Evolutionary conservation across 2,329 filamentous ascomycete genomes (phyloP).

Genomic region (Cladosporium sp.): DNA sequence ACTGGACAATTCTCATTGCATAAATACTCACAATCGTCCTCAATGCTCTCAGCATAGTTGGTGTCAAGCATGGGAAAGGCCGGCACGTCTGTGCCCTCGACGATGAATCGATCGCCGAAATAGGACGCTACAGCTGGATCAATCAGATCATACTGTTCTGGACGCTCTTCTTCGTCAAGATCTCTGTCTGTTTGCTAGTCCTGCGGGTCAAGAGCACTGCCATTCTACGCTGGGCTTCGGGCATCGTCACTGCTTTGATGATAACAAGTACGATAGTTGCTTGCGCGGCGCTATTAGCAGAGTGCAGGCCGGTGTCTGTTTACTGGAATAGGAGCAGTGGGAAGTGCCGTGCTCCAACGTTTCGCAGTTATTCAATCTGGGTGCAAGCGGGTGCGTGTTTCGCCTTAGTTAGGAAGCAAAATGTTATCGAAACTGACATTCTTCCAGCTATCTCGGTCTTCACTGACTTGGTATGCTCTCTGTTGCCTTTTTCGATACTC

Average conservation of each 20-base stretch:
- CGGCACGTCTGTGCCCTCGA: conserved; percentile 43
- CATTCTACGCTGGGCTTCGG: conserved; percentile 37
- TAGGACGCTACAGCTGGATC: conserved; percentile 43
- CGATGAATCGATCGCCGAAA: conserved; percentile 37
- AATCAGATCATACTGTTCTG: conserved; percentile 49
- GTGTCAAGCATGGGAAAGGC: conserved; percentile 43
- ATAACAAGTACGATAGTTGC: conserved; percentile 28
- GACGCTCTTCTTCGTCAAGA: conserved; percentile 45
- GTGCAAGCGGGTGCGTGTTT: conserved; percentile 31
- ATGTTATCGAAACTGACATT: neutral
- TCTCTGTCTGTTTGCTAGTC: conserved; percentile 47
- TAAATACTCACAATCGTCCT: conserved; percentile 37
- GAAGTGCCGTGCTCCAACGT: conserved; percentile 30
- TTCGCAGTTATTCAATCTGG: conserved; percentile 35
- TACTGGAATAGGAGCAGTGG: conserved; percentile 30
- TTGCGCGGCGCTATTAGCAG: conserved; percentile 30
- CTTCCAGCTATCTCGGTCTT: conserved; percentile 30
- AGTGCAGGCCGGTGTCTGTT: conserved; percentile 31
- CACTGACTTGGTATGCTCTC: conserved; percentile 32
- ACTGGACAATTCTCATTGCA: conserved; percentile 41
- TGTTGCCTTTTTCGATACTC: conserved; percentile 32
- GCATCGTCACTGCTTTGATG: conserved; percentile 29
- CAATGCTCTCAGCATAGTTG: conserved; percentile 40
- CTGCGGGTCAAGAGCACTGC: conserved; percentile 45
- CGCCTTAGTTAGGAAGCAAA: neutral